Evolutionary conservation across 2,329 filamentous ascomycete genomes (phyloP).

Genomic region (Fusarium staphyleae): DNA sequence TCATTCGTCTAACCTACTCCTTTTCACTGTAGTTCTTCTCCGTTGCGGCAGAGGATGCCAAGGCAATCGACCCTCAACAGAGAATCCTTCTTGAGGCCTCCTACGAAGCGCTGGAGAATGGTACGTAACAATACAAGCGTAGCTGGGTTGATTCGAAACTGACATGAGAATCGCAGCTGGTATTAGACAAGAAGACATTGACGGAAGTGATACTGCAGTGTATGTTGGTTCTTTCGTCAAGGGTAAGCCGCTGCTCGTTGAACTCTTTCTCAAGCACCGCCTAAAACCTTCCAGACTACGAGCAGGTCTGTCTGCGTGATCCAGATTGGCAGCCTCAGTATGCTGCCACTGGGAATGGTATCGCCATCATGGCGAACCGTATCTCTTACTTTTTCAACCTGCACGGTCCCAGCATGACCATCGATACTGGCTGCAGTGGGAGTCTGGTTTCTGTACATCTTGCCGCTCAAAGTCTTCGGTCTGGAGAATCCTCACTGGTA

Average conservation of each 20-base stretch:
- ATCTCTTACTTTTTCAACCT: conserved; percentile 64
- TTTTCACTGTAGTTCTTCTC: conserved; percentile 56
- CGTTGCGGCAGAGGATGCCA: conserved; percentile 57
- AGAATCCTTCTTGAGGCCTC: conserved; percentile 59
- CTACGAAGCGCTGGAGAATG: conserved; percentile 60
- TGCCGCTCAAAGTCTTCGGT: conserved; percentile 57
- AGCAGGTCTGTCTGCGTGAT: conserved; percentile 58
- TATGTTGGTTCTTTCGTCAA: conserved; percentile 61
- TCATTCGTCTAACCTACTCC: conserved; percentile 2
- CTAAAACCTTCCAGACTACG: conserved; percentile 52
- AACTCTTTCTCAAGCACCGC: neutral
- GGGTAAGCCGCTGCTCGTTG: conserved; percentile 42
- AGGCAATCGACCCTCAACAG: conserved; percentile 62
- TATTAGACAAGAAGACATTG: conserved; percentile 52
- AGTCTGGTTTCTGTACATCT: conserved; percentile 62
- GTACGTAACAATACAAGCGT: conserved; percentile 38
- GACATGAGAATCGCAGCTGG: conserved; percentile 47
- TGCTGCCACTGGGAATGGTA: conserved; percentile 60
- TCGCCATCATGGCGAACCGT: conserved; percentile 62
- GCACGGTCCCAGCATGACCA: conserved; percentile 61
- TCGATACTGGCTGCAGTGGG: conserved; percentile 67
- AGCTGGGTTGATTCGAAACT: conserved; percentile 46
- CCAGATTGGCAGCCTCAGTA: conserved; percentile 58
- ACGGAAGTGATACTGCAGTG: conserved; percentile 55
- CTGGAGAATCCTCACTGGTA: conserved; percentile 53